phyloP scores from a whole-genome alignment of 2,329 filamentous ascomycete genomes.

The Fusarium poae region DNA sequence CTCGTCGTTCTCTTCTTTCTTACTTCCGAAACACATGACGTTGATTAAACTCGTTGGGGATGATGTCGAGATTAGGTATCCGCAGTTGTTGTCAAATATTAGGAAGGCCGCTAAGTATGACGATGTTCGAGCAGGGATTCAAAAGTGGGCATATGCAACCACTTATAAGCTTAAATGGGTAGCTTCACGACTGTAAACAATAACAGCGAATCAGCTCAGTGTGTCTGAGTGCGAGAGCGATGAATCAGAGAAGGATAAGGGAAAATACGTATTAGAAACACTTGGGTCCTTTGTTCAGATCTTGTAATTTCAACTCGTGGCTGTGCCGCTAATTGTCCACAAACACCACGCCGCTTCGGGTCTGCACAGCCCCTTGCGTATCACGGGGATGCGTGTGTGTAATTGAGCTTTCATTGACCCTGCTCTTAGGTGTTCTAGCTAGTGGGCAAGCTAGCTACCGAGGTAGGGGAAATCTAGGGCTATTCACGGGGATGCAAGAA shows the following conservation, averaged over 20 bases:
- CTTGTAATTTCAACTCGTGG: conserved; percentile 23
- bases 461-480: too few species aligned
- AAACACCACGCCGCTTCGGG: conserved; percentile 36
- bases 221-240: too few species aligned
- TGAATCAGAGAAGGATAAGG: too few species aligned
- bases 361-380: conserved; percentile 26
- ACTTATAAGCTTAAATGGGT: conserved; percentile 32
- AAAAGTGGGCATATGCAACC: conserved; percentile 33
- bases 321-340: conserved; percentile 31
- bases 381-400: conserved; percentile 7
- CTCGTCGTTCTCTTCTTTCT: conserved; percentile 56
- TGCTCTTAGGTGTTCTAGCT: too few species aligned
- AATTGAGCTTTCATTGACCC: too few species aligned
- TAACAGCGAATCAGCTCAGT: conserved; percentile 8
- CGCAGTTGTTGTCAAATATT: background rate
- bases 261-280: too few species aligned
- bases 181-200: conserved; percentile 4
- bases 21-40: conserved; percentile 65
- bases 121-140: conserved; percentile 27
- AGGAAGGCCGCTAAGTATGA: conserved; percentile 13
- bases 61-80: conserved; percentile 9
- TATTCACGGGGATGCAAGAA: conserved; percentile 1
- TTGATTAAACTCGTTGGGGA: background rate
- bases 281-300: background rate
- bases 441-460: too few species aligned